phyloP scores from a whole-genome alignment of 1,284 basidiomycete species.

The Tremellales sp. region DNA sequence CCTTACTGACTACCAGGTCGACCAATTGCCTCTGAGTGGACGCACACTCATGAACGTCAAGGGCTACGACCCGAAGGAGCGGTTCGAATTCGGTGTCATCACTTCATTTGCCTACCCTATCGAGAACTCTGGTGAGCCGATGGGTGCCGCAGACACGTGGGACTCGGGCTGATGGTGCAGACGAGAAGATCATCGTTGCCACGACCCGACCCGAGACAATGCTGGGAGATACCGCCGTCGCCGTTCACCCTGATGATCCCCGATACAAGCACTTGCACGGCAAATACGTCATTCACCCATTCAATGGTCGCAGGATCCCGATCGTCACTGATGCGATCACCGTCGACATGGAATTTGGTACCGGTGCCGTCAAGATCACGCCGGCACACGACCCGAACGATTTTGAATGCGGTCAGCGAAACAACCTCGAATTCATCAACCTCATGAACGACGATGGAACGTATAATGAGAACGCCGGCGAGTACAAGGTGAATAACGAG shows the following conservation, averaged over 20 bases:
- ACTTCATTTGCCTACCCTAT: constrained; percentile 93
- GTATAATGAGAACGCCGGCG: constrained; percentile 85
- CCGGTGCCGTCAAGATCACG: constrained; percentile 98
- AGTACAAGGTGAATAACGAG: constrained; percentile 58
- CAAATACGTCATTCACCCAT: constrained; percentile 88
- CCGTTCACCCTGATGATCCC: constrained; percentile 89
- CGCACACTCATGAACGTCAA: constrained; percentile 85
- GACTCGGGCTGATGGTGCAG: constrained; percentile 44
- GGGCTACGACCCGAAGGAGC: constrained; percentile 89
- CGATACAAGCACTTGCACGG: constrained; percentile 97
- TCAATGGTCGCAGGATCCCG: constrained; percentile 79
- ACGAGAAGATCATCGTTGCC: constrained; percentile 89
- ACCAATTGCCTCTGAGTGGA: constrained; percentile 87
- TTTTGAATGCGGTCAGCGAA: constrained; percentile 88
- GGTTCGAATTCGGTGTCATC: constrained; percentile 96
- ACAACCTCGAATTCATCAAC: constrained; percentile 90
- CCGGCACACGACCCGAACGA: constrained; percentile 99
- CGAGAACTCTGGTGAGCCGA: constrained; percentile 65
- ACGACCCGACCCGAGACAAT: constrained; percentile 99
- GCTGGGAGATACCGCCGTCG: constrained; percentile 96
- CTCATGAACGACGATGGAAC: constrained; percentile 98
- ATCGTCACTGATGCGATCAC: constrained; percentile 80
- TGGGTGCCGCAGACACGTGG: too few species aligned
- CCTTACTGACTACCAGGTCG: constrained; percentile 58
- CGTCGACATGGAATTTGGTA: constrained; percentile 96